Percentiles rank a stretch among this genome's conserved stretches.
These are phyloP conservation scores for Pseudogymnoascus sp. DNA, from an alignment of 2,329 filamentous ascomycete genomes.

Conservation along the genomic window DNA sequence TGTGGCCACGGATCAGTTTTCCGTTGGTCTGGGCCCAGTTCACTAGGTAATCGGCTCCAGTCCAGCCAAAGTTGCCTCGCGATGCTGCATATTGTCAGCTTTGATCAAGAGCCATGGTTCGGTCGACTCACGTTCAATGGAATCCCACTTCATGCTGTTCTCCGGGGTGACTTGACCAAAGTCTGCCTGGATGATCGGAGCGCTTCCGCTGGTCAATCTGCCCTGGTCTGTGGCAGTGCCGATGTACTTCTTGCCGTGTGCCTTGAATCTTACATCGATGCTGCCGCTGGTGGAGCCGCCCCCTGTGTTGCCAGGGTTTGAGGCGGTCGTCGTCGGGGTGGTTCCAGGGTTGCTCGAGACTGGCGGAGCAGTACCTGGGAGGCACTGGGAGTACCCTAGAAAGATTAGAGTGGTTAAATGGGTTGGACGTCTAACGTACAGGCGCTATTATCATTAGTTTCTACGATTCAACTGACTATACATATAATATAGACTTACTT, in stretches of 20 bases:
- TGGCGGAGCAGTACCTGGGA: slow-evolving; percentile 13
- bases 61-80: slow-evolving; percentile 48
- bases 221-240: slow-evolving; percentile 10
- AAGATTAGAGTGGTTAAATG: neutral
- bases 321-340: slow-evolving; percentile 11
- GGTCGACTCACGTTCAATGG: slow-evolving; percentile 35
- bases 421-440: slow-evolving; percentile 1
- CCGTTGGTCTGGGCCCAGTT: slow-evolving; percentile 49
- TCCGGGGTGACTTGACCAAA: slow-evolving; percentile 61
- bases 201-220: neutral
- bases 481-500: slow-evolving; percentile 13
- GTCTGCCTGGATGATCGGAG: slow-evolving; percentile 43
- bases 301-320: slow-evolving; percentile 9
- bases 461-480: neutral
- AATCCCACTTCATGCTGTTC: slow-evolving; percentile 67
- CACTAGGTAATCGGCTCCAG: slow-evolving; percentile 50
- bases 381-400: slow-evolving; percentile 21
- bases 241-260: slow-evolving; percentile 12
- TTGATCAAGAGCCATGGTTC: neutral
- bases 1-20: slow-evolving; percentile 58
- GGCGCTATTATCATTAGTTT: neutral
- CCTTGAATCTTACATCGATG: neutral
- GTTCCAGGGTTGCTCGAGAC: neutral
- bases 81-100: slow-evolving; percentile 16
- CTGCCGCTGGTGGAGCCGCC: slow-evolving; percentile 9